Evolutionary conservation across 345 rosid species (phyloP).

Genomic region (Mallotus nudiflorus): DNA sequence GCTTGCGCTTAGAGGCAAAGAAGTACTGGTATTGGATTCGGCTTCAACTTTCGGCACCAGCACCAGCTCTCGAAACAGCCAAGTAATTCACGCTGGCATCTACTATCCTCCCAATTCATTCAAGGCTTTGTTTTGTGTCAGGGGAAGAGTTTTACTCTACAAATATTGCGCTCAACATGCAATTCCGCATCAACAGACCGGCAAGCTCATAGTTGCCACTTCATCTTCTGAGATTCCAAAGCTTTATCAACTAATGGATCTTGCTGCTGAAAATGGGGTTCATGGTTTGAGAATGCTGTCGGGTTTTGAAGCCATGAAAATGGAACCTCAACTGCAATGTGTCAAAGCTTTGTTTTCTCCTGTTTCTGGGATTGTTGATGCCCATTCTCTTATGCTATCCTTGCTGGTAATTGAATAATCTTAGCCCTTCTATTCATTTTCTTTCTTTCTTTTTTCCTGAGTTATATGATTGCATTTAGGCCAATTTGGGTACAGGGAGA

Average conservation of each 20-base stretch:
- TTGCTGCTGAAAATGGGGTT: slow-evolving; percentile 64
- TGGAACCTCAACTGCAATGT: slow-evolving; percentile 81
- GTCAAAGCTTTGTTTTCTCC: slow-evolving; percentile 80
- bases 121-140: slow-evolving; percentile 69
- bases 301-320: slow-evolving; percentile 67
- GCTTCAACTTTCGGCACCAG: slow-evolving; percentile 82
- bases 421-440: neutral
- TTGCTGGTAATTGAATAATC: slow-evolving; percentile 50
- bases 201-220: slow-evolving; percentile 87
- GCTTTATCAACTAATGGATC: slow-evolving; percentile 51
- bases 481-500: slow-evolving; percentile 66
- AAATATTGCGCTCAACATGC: slow-evolving; percentile 55
- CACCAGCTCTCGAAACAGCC: slow-evolving; percentile 83
- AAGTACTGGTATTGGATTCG: slow-evolving; percentile 75
- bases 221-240: slow-evolving; percentile 58
- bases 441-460: neutral
- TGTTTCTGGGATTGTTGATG: slow-evolving; percentile 73
- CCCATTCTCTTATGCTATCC: slow-evolving; percentile 82
- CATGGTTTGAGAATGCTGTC: slow-evolving; percentile 62
- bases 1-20: slow-evolving; percentile 59
- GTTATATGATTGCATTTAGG: slow-evolving; percentile 41
- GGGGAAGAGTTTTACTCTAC: slow-evolving; percentile 79
- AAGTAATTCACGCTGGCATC: slow-evolving; percentile 94
- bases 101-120: slow-evolving; percentile 76
- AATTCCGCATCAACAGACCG: slow-evolving; percentile 60